Percentiles rank a stretch among this genome's conserved stretches.
These are phyloP conservation scores for Lipomyces mesembrius DNA, from an alignment of 805 yeast species.

Conservation along the genomic window DNA sequence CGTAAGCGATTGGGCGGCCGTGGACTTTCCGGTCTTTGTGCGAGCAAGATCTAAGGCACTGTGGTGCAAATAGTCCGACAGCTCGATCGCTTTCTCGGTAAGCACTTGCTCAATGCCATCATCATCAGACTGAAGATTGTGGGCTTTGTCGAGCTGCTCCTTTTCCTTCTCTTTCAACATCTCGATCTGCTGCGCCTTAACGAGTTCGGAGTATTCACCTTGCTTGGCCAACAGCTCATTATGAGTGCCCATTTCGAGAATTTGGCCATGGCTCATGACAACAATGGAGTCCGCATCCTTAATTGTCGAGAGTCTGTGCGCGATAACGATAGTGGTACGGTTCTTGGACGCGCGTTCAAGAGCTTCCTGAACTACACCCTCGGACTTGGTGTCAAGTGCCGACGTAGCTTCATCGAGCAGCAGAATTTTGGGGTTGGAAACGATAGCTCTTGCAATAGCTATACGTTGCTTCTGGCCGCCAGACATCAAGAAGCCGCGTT, in stretches of 20 bases:
- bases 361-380: constrained; percentile 62
- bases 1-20: not conserved
- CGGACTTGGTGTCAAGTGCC: constrained; percentile 65
- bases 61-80: constrained; percentile 11
- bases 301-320: constrained; percentile 58
- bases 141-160: constrained; percentile 17
- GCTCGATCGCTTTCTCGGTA: constrained; percentile 20
- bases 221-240: constrained; percentile 39
- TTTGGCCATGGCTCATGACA: constrained; percentile 52
- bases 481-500: constrained; percentile 63
- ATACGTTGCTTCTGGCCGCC: constrained; percentile 74
- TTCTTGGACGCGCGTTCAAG: constrained; percentile 46
- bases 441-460: constrained; percentile 64
- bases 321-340: constrained; percentile 57
- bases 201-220: constrained; percentile 42
- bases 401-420: constrained; percentile 71
- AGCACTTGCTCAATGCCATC: constrained; percentile 24
- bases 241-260: constrained; percentile 50
- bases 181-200: constrained; percentile 42
- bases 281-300: constrained; percentile 55
- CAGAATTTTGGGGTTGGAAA: constrained; percentile 58
- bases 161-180: constrained; percentile 26
- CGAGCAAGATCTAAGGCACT: constrained; percentile 13
- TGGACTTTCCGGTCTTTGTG: constrained; percentile 23
- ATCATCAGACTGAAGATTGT: not conserved